These are phyloP conservation scores for Anthostomella pinea DNA, from an alignment of 2,329 filamentous ascomycete species.

Conservation along the genomic window DNA sequence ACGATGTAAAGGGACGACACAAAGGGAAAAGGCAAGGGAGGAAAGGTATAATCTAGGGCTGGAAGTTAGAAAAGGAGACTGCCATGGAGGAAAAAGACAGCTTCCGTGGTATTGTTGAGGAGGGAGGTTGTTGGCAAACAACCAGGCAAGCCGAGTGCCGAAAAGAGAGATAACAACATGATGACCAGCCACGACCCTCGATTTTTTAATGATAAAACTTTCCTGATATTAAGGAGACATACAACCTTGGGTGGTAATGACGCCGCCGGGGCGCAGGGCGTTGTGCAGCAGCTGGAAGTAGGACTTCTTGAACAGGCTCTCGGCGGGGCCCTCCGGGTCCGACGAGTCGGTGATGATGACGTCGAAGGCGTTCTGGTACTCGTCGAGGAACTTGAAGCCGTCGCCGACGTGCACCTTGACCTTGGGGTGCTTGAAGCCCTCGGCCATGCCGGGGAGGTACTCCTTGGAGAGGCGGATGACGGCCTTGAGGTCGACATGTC, in stretches of 20 bases:
- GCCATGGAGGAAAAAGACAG: conserved; percentile 11
- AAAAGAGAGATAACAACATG: too few relatives aligned
- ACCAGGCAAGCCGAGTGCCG: conserved; percentile 35
- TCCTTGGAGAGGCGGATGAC: conserved; percentile 98
- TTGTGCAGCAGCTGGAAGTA: conserved; percentile 94
- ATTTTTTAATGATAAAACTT: conserved; percentile 28
- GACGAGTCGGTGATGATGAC: conserved; percentile 99
- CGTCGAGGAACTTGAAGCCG: conserved; percentile 96
- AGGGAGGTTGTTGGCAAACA: conserved; percentile 23
- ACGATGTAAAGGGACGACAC: too few relatives aligned
- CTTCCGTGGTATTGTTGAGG: conserved; percentile 11
- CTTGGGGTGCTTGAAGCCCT: conserved; percentile 91
- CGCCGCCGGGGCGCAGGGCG: conserved; percentile 89
- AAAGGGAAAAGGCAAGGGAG: too few relatives aligned
- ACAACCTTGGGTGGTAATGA: conserved; percentile 99
- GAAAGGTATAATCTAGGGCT: too few relatives aligned
- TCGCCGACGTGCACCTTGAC: conserved; percentile 91
- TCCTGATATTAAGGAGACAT: conserved; percentile 68
- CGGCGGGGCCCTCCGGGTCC: conserved; percentile 93
- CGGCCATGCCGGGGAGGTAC: conserved; percentile 91
- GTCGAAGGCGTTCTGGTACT: conserved; percentile 96
- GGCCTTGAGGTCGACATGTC: too few relatives aligned
- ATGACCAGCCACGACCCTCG: too few relatives aligned
- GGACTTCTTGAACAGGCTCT: conserved; percentile 95
- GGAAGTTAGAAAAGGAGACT: conserved; percentile 13